Evolutionary conservation across 306 rosid species (phyloP).

Genomic region (Chamaecrista fasciculata): DNA sequence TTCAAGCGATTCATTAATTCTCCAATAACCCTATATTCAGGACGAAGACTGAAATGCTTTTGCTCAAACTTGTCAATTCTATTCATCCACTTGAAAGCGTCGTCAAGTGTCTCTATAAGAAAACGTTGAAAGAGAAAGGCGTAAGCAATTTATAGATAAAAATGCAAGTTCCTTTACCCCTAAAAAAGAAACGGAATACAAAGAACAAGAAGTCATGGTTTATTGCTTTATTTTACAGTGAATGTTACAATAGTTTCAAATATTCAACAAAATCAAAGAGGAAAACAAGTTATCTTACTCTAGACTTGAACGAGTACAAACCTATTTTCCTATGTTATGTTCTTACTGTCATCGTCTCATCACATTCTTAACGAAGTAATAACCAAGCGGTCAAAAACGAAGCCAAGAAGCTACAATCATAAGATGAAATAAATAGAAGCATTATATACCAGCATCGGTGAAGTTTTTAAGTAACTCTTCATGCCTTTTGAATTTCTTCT

Average conservation of each 20-base stretch:
- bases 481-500: conserved; percentile 66
- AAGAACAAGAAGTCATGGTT: neutral
- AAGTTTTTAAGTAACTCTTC: conserved; percentile 58
- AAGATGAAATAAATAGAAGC: neutral
- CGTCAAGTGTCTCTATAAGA: conserved; percentile 65
- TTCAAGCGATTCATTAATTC: conserved; percentile 80
- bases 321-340: neutral
- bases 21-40: conserved; percentile 81
- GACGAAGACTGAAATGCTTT: conserved; percentile 65
- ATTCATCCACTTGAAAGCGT: conserved; percentile 76
- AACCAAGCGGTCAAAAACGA: neutral
- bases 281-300: neutral
- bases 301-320: neutral
- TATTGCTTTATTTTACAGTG: neutral
- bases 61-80: conserved; percentile 79
- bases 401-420: neutral
- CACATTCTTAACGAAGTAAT: neutral
- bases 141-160: neutral
- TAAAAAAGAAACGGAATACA: no score
- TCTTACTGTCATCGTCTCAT: neutral
- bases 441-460: conserved; percentile 43
- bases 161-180: neutral
- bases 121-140: neutral
- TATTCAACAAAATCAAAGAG: neutral
- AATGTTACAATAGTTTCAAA: neutral